Percentiles rank a stretch among this genome's conserved stretches.
These are phyloP conservation scores for Alternaria metachromatica DNA, from an alignment of 2,329 filamentous ascomycete genomes.

Conservation along the genomic window DNA sequence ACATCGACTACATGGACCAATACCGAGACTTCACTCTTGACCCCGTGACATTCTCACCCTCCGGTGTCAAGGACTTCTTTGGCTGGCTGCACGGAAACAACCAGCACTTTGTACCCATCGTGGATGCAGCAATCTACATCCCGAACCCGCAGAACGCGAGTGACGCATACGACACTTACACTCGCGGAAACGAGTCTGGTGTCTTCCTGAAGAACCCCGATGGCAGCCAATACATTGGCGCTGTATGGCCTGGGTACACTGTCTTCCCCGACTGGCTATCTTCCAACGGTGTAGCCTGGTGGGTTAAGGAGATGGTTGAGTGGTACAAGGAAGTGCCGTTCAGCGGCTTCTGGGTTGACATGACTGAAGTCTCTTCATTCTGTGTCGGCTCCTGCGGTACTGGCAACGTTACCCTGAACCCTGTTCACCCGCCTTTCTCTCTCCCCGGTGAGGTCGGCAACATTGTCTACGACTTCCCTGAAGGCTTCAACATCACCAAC, in stretches of 20 bases:
- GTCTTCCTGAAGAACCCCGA: conserved; percentile 62
- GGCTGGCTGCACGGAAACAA: conserved; percentile 59
- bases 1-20: conserved; percentile 52
- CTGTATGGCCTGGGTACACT: conserved; percentile 65
- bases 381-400: conserved; percentile 77
- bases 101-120: conserved; percentile 67
- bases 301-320: conserved; percentile 60
- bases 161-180: conserved; percentile 63
- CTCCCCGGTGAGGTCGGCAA: conserved; percentile 71
- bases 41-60: conserved; percentile 58
- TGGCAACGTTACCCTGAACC: conserved; percentile 69
- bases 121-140: conserved; percentile 71
- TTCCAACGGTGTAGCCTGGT: conserved; percentile 65
- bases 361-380: conserved; percentile 68
- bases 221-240: conserved; percentile 62
- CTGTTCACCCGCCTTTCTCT: conserved; percentile 69
- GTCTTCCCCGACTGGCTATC: conserved; percentile 69
- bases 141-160: conserved; percentile 73
- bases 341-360: conserved; percentile 66
- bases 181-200: conserved; percentile 56
- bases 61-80: conserved; percentile 60
- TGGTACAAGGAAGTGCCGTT: conserved; percentile 62
- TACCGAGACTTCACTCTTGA: conserved; percentile 67
- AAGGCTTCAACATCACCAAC: conserved; percentile 73
- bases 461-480: conserved; percentile 67